These are phyloP conservation scores for Xylariales sp. DNA, from an alignment of 2,329 filamentous ascomycete genomes.

Conservation along the genomic window DNA sequence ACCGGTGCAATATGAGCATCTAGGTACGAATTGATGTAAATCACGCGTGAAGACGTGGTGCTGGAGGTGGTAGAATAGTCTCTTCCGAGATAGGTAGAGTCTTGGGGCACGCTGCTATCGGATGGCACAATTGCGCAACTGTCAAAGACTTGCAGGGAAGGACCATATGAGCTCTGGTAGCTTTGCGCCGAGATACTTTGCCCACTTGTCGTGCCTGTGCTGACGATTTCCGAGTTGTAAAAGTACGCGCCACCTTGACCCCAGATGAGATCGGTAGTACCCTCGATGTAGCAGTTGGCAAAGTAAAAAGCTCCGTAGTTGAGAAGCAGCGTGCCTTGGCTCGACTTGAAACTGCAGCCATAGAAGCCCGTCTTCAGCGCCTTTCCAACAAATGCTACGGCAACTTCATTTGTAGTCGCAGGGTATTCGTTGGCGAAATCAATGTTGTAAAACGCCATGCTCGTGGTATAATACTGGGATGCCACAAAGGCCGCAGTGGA, in stretches of 20 bases:
- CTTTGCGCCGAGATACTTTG: slow-evolving; percentile 22
- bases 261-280: slow-evolving; percentile 24
- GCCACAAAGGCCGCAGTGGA: slow-evolving; percentile 20
- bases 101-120: slow-evolving; percentile 12
- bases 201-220: slow-evolving; percentile 15
- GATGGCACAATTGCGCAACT: slow-evolving; percentile 10
- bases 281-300: slow-evolving; percentile 26
- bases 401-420: slow-evolving; percentile 7
- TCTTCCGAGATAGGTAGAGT: slow-evolving; percentile 20
- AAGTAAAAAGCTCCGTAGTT: slow-evolving; percentile 26
- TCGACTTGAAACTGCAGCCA: slow-evolving; percentile 21
- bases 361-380: slow-evolving; percentile 18
- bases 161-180: slow-evolving; percentile 18
- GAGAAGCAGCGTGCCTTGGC: slow-evolving; percentile 25
- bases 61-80: slow-evolving; percentile 16
- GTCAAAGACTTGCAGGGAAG: slow-evolving; percentile 13
- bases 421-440: slow-evolving; percentile 28
- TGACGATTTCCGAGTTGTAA: slow-evolving; percentile 14
- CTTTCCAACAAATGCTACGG: slow-evolving; percentile 7
- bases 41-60: slow-evolving; percentile 14
- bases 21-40: slow-evolving; percentile 23
- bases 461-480: slow-evolving; percentile 16
- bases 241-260: slow-evolving; percentile 14
- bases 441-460: slow-evolving; percentile 27
- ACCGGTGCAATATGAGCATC: slow-evolving; percentile 20